Base-by-base conservation (phyloP, 2,329 filamentous ascomycete genomes). In the Hymenotorrendiella dingleyae region DNA sequence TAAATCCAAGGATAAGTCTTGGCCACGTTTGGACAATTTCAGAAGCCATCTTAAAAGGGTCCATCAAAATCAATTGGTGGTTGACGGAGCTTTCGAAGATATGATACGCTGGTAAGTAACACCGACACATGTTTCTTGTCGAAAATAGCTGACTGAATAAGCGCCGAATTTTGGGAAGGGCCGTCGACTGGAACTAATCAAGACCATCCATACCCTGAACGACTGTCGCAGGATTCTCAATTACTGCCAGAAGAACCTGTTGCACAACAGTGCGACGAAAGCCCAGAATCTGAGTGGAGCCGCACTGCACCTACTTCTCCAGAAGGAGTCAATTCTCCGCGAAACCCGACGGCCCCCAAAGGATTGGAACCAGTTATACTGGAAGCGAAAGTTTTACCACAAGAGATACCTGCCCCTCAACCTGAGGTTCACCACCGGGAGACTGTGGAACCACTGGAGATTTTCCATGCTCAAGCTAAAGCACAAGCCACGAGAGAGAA, bases 1-100 rank as follows among this genome's bases (percentile, higher is more conserved):
- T 55, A 69, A 66, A 19, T 74, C 68, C 19, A 80, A 70, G 48
- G 67, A 67, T 1, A 94, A 94, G 60, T 66, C 73, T 26, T 95
- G 86, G 86, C 83, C 84, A 1, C 77, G 90, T 17, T 70, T 82
- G 38, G 90, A 96, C 62, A 96, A 96, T 57, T 95, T 95, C 62
- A 82, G 82, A 47, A 79, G 83, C 26, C 90, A 96, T 59, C 71
- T 94, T 34, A 70, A 67, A 37, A 76, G 82, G 9, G 78, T 86
- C 55, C 89, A 95, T 60, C 48, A 50, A 0, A 60, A 62, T 3
- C 21, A 58, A 9, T 16, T 47, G 9, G 23, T 16, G 7, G 21
- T 8, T 1, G 59, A 70, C 4, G 64, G 70, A 29, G 60, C 72
- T 43, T 52, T 63, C 0, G 57, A 68, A 0, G 58, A 65, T 1